Evolutionary conservation across 2,329 filamentous ascomycete genomes (phyloP).

Genomic region (Aureobasidium melanogenum): DNA sequence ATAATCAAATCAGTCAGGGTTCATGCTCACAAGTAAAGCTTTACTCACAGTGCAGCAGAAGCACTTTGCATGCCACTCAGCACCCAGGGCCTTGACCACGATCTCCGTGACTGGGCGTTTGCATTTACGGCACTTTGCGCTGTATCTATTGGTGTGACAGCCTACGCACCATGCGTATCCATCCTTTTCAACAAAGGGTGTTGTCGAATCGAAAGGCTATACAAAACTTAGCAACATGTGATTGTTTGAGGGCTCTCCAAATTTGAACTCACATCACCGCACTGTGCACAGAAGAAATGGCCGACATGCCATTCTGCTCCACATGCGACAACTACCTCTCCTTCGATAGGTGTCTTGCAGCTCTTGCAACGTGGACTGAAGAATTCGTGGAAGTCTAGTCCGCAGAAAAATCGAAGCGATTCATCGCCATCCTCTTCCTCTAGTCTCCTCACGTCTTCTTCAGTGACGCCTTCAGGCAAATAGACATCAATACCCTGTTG

Average conservation of each 20-base stretch:
- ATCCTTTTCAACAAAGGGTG: slow-evolving; percentile 93
- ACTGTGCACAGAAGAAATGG: slow-evolving; percentile 98
- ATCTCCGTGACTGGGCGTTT: slow-evolving; percentile 76
- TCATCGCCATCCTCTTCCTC: slow-evolving; percentile 55
- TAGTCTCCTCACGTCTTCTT: slow-evolving; percentile 35
- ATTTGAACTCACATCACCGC: slow-evolving; percentile 57
- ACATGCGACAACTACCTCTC: slow-evolving; percentile 86
- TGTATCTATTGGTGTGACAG: slow-evolving; percentile 86
- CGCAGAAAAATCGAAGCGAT: slow-evolving; percentile 81
- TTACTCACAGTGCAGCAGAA: slow-evolving; percentile 63
- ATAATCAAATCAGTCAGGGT: slow-evolving; percentile 17
- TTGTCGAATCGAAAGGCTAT: slow-evolving; percentile 49
- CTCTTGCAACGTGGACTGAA: slow-evolving; percentile 91
- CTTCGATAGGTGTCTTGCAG: slow-evolving; percentile 93
- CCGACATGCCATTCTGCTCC: slow-evolving; percentile 95
- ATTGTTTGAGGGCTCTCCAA: background rate
- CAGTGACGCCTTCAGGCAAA: slow-evolving; percentile 52
- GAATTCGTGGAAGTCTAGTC: slow-evolving; percentile 95
- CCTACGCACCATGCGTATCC: slow-evolving; percentile 94
- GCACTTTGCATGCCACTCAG: slow-evolving; percentile 88
- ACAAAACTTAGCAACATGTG: slow-evolving; percentile 12
- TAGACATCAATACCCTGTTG: slow-evolving; percentile 41
- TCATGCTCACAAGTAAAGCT: background rate
- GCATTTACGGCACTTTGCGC: slow-evolving; percentile 82
- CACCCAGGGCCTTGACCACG: slow-evolving; percentile 79